Evolutionary conservation across 2,329 filamentous ascomycete species (phyloP), one percentile per base, ranked within the genome.

Genomic region (Cladosporium sp.): DNA sequence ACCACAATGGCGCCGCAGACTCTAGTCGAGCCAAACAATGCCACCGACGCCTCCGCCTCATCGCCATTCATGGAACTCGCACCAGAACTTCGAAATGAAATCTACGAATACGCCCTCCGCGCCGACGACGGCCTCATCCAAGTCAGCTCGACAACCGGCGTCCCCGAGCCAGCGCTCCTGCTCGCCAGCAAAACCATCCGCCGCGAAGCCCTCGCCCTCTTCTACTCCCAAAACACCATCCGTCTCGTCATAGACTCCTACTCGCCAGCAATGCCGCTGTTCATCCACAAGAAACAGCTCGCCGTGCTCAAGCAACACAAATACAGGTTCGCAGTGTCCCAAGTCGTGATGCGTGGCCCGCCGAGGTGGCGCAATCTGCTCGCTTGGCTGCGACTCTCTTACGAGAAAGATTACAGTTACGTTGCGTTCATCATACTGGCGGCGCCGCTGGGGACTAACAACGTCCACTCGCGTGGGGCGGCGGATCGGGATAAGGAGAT

Each of bases 161-260:
- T 53, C 49, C 49, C 49, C 13, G 49, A 61, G 14, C 58, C 58
- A 13, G n/a, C 58, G 4, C 21, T 61, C 11, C 28, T 61, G n/a
- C n/a, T 21, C 14, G 39, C 46, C 30, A 18, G 21, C 43, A 34
- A 26, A 13, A 13, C 25, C 16, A 36, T 53, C 26, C 58, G 58
- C 21, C n/a, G 2, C 58, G 58, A 61, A 26, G 58, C 58, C 21
- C 13, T 51, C 4, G 11, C 43, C 28, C 25, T 53, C 30, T 61
- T 61, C 58, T 61, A 61, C 58, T 21, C 23, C 28, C 46, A 39
- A 5, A 61, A 61, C 46, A 10, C 10, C 11, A 26, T 61, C 30
- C 3, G 0, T 5, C 14, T 18, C 0, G 4, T n/a, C 21, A 30
- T 53, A 18, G 18, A 14, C 6, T 53, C 49, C 18, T 53, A 53